Conservation (phyloP, 176 grass and related monocot genomes). For the Musa itinerans region DNA sequence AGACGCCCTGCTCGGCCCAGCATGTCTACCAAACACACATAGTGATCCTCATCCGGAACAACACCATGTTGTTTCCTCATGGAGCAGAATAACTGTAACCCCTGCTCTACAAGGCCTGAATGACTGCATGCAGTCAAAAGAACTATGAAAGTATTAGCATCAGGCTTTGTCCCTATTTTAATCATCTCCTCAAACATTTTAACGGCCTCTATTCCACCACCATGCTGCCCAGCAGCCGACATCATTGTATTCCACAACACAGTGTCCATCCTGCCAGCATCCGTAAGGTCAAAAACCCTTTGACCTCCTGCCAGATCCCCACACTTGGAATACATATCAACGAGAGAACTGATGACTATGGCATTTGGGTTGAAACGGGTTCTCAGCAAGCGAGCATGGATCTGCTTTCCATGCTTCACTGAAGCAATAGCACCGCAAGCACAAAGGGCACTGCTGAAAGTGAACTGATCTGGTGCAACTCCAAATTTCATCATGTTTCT, state of each 20-base stretch:
- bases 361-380: conserved; percentile 31
- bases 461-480: conserved; percentile 46
- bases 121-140: conserved; percentile 50
- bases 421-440: conserved; percentile 42
- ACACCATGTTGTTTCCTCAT: conserved; percentile 50
- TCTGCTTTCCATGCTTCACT: conserved; percentile 45
- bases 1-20: conserved; percentile 27
- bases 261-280: conserved; percentile 25
- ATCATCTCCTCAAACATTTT: conserved; percentile 55
- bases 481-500: conserved; percentile 29
- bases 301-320: conserved; percentile 35
- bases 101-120: conserved; percentile 47
- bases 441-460: conserved; percentile 41
- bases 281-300: conserved; percentile 33
- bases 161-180: conserved; percentile 33
- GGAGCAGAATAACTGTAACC: conserved; percentile 47
- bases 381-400: conserved; percentile 43
- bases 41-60: conserved; percentile 45
- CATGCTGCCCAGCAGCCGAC: conserved; percentile 50
- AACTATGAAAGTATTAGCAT: conserved; percentile 39
- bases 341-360: conserved; percentile 34
- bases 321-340: conserved; percentile 82
- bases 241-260: conserved; percentile 52
- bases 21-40: conserved; percentile 51
- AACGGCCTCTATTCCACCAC: conserved; percentile 29